Base-by-base conservation (phyloP, 1,284 basidiomycete genomes). In the Tilletia setariae region DNA sequence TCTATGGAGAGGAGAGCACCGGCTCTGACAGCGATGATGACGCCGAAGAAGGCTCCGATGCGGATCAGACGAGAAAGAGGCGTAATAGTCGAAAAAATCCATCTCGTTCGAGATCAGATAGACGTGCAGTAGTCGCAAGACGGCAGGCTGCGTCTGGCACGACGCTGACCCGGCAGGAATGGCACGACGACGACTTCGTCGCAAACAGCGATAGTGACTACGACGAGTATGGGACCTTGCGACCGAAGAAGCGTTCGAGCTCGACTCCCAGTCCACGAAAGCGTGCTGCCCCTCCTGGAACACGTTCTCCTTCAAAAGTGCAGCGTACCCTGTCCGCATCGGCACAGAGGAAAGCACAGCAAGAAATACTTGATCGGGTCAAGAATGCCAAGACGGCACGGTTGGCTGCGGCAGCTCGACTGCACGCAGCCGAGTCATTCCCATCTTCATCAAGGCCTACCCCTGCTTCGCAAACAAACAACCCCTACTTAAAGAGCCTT, bases 71-170 rank as follows among this genome's bases (percentile, higher is more conserved):
- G 6, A 40, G 35, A 40, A 4, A 11, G 6, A 40, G 6, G 11
- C 35, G 35, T 40, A 40, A 40, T 11, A 40, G 46, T 16, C 28
- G 32, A 40, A 25, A 32, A 15, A 61, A 61, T 16, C 56, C 16
- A 67, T 59, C n/a, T 71, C 74, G 61, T 71, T 70, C 4, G 70
- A 71, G 23, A 71, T 71, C 19, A 64, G 70, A 46, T 72, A 71
- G 4, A 66, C 64, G 2, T 64, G 69, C 42, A 72, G 70, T n/a
- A 68, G 69, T 28, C n/a, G n/a, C 67, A 63, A 32, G 75, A 72
- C 47, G 73, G 70, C 59, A 75, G 75, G 56, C 56, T 1, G 56
- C 30, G 13, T 40, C 56, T 16, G 56, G 56, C 15, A 35, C 56
- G 56, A 40, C 56, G 3, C 32, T 61, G 6, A 61, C 56, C 30